phyloP scores from a whole-genome alignment of 2,329 filamentous ascomycete species.

The Trichoderma breve region DNA sequence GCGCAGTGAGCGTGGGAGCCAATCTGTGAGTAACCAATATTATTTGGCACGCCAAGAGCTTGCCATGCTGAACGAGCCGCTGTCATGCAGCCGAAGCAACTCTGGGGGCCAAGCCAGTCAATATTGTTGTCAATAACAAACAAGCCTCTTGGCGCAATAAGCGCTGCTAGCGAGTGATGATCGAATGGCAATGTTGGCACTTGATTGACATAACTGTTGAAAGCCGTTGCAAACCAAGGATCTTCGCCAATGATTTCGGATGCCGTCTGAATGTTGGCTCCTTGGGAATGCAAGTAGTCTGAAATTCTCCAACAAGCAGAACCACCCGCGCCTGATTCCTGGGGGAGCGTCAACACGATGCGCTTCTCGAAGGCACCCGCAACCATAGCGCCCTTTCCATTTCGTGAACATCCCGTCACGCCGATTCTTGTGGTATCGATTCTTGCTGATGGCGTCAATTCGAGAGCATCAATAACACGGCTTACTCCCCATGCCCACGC shows the following conservation, averaged over 20 bases:
- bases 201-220: slow-evolving; percentile 11
- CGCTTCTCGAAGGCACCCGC: slow-evolving; percentile 4
- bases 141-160: not conserved
- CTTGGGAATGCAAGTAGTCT: not conserved
- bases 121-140: slow-evolving; percentile 5
- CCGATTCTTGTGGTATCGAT: slow-evolving; percentile 8
- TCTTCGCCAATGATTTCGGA: slow-evolving; percentile 11
- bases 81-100: slow-evolving; percentile 12
- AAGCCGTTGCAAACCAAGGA: not conserved
- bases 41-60: not conserved
- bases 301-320: slow-evolving; percentile 9
- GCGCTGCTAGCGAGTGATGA: not conserved
- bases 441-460: not conserved
- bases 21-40: slow-evolving; percentile 11
- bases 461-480: slow-evolving; percentile 11
- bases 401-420: slow-evolving; percentile 4
- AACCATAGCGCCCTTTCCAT: slow-evolving; percentile 5
- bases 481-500: slow-evolving; percentile 15
- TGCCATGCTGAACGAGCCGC: slow-evolving; percentile 9
- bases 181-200: slow-evolving; percentile 1
- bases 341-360: slow-evolving; percentile 1
- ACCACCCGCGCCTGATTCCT: slow-evolving; percentile 3
- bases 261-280: slow-evolving; percentile 10
- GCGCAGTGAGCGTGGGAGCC: slow-evolving; percentile 8
- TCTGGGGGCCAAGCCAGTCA: slow-evolving; percentile 10